Evolutionary conservation across 805 yeast genomes (phyloP).

Genomic region (Metschnikowia matae): DNA sequence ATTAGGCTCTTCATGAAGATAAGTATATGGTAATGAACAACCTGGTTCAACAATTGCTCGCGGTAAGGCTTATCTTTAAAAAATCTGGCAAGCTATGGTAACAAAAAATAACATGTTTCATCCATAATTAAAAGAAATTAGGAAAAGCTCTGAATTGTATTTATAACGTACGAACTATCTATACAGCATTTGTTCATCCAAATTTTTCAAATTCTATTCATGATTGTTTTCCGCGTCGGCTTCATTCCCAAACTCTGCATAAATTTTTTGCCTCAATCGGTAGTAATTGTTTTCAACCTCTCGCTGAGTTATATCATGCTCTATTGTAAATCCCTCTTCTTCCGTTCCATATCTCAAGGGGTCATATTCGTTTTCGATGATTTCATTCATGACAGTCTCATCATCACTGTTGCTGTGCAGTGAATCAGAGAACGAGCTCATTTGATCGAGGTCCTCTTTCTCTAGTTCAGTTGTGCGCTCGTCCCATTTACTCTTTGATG

Average conservation of each 20-base stretch:
- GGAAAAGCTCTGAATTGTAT: no score
- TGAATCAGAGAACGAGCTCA: neutral
- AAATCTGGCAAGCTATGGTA: no score
- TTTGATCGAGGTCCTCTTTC: neutral
- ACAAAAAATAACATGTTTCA: no score
- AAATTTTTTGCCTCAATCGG: constrained; percentile 48
- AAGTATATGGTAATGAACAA: no score
- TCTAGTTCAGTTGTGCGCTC: neutral
- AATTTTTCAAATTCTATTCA: neutral
- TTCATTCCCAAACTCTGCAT: neutral
- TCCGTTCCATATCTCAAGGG: constrained; percentile 3
- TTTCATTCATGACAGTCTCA: constrained; percentile 37
- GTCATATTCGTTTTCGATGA: constrained; percentile 37
- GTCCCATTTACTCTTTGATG: constrained; percentile 5
- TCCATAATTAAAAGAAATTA: no score
- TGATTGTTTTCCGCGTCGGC: neutral
- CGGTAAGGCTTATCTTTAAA: no score
- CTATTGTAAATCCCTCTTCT: constrained; percentile 37
- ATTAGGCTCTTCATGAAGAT: no score
- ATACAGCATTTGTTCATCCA: neutral
- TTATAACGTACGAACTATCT: no score
- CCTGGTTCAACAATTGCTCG: no score
- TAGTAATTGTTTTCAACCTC: constrained; percentile 56
- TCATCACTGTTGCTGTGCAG: constrained; percentile 13
- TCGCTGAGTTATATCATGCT: constrained; percentile 27